Conservation (phyloP, 2,329 filamentous ascomycete species). For the Pseudogymnoascus sp. region DNA sequence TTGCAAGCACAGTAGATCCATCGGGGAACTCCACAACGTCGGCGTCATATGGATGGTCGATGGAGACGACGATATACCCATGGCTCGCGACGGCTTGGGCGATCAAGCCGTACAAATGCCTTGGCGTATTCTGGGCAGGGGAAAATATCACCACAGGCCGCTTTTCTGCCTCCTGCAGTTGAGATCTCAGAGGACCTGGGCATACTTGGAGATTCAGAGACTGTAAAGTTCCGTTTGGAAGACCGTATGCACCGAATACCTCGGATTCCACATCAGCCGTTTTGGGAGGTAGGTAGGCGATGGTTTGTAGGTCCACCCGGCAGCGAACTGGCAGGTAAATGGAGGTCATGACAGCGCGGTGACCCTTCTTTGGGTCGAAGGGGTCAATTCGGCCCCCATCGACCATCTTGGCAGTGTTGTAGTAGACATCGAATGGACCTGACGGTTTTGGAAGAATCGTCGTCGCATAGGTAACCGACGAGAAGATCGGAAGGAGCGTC, state of each 20-base stretch:
- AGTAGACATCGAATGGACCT: slow-evolving; percentile 17
- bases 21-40: slow-evolving; percentile 30
- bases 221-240: slow-evolving; percentile 26
- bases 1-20: slow-evolving; percentile 15
- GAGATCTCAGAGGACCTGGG: slow-evolving; percentile 5
- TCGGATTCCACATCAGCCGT: slow-evolving; percentile 24
- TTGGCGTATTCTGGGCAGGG: slow-evolving; percentile 24
- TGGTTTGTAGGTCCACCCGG: slow-evolving; percentile 14
- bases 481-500: not conserved
- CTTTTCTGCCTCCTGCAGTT: not conserved
- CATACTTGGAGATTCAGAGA: slow-evolving; percentile 22
- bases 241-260: slow-evolving; percentile 18
- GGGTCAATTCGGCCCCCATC: slow-evolving; percentile 25
- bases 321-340: slow-evolving; percentile 21
- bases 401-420: slow-evolving; percentile 14
- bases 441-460: not conserved
- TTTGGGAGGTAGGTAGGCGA: slow-evolving; percentile 25
- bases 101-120: slow-evolving; percentile 28
- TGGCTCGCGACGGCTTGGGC: slow-evolving; percentile 28
- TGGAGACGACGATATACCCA: slow-evolving; percentile 30
- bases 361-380: slow-evolving; percentile 18
- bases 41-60: slow-evolving; percentile 33
- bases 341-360: slow-evolving; percentile 26
- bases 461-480: not conserved
- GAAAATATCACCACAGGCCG: slow-evolving; percentile 30